Evolutionary conservation across 2,329 filamentous ascomycete genomes (phyloP).

Genomic region (Fusarium nematophilum): DNA sequence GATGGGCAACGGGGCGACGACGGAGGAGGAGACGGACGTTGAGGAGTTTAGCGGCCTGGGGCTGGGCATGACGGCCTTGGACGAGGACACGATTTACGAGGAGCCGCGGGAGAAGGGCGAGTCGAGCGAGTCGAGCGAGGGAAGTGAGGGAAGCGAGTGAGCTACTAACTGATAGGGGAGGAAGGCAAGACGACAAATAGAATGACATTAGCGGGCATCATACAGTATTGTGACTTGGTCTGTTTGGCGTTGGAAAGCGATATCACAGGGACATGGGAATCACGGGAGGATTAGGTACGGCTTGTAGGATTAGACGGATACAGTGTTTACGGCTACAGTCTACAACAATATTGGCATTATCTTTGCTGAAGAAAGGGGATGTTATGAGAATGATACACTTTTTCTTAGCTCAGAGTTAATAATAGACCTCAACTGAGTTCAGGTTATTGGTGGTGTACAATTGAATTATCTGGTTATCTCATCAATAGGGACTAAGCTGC

Average conservation of each 20-base stretch:
- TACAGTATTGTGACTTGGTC: slow-evolving; percentile 14
- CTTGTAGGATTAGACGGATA: slow-evolving; percentile 6
- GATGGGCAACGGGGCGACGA: slow-evolving; percentile 47
- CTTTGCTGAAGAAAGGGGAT: no score
- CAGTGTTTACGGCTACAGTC: neutral
- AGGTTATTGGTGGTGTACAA: neutral
- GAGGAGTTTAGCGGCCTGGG: slow-evolving; percentile 45
- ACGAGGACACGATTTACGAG: slow-evolving; percentile 41
- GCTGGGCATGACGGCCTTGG: slow-evolving; percentile 43
- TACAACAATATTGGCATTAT: neutral
- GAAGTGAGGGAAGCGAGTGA: slow-evolving; percentile 19
- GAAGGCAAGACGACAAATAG: neutral
- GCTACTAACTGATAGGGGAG: neutral
- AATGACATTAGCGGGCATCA: slow-evolving; percentile 2
- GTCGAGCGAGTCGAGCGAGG: slow-evolving; percentile 17
- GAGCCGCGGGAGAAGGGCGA: slow-evolving; percentile 38
- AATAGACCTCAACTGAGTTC: no score
- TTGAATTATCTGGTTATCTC: neutral
- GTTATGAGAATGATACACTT: no score
- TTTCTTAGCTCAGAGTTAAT: no score
- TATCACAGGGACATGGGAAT: neutral
- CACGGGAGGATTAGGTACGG: no score
- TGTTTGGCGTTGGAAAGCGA: slow-evolving; percentile 9
- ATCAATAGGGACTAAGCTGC: slow-evolving; percentile 24
- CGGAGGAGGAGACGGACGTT: slow-evolving; percentile 52